Base-by-base conservation (phyloP, 257 asterid genomes). In the Solanum acaule region DNA sequence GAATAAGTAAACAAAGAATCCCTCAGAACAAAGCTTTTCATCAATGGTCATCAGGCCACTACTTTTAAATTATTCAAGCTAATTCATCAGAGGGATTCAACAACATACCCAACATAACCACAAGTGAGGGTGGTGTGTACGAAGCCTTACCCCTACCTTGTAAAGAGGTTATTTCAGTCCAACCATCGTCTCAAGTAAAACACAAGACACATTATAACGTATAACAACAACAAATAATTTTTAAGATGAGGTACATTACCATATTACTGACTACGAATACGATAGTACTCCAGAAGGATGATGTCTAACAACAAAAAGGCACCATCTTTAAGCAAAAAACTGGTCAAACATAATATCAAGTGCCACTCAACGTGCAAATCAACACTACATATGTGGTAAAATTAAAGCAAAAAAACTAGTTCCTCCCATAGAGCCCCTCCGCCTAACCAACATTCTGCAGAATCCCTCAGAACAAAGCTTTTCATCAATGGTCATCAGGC, bases 371-470 rank as follows among this genome's bases (percentile, higher is more conserved):
- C 12, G 0, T 8, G 44, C 79, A 72, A 72, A 72, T 33, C 13
- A 9, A 72, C 27, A 72, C 44, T 33, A 72, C 44, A 15, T 10
- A 8, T 15, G 2, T 31, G 25, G 25, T 33, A 33, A 33, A 33
- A 31, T 72, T 16, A 33, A 72, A 72, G 42, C 42, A 33, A 33
- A 73, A 29, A 33, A 56, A 1, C 25, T 7, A 56, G 65, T 56
- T 20, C 4, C 65, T 56, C 65, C 65, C 0, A 0, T 56, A 56
- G n/a, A 0, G 10, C 25, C 11, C 11, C 25, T 56, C 0, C 25
- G 4, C 65, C n/a, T 5, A 56, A 56, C 11, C 65, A 56, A 8
- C 65, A 20, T 56, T 52, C 1, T 6, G 23, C 61, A 0, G 40
- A 31, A 71, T 15, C 40, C 77, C 70, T 61, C 70, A 61, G 79